Conservation (phyloP, 495 filamentous ascomycete genomes). For the Aspergillus ellipticus region DNA sequence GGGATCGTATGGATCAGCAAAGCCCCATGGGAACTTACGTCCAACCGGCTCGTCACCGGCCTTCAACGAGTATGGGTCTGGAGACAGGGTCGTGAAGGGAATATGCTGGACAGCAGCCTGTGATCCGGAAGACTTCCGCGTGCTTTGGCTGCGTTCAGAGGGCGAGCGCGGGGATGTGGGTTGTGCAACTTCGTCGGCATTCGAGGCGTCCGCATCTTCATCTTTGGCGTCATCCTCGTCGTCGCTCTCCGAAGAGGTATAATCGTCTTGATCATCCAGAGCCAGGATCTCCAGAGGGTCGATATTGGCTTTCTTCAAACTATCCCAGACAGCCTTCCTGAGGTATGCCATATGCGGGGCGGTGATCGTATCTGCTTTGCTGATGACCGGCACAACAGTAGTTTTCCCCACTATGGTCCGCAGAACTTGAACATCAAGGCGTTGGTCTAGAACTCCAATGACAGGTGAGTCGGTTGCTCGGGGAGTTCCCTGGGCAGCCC, state of each 20-base stretch:
- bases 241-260: conserved; percentile 55
- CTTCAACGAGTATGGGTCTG: conserved; percentile 80
- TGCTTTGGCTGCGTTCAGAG: conserved; percentile 26
- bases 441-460: conserved; percentile 72
- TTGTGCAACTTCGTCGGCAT: conserved; percentile 20
- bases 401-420: conserved; percentile 90
- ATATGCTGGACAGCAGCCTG: conserved; percentile 44
- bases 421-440: conserved; percentile 86
- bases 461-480: conserved; percentile 46
- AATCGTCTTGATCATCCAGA: conserved; percentile 69
- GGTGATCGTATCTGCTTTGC: conserved; percentile 96
- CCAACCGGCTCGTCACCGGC: conserved; percentile 57
- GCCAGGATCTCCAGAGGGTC: conserved; percentile 86
- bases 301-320: conserved; percentile 77
- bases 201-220: conserved; percentile 27
- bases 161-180: conserved; percentile 36
- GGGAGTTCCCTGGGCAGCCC: conserved; percentile 51
- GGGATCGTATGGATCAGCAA: conserved; percentile 85
- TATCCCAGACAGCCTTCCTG: conserved; percentile 85
- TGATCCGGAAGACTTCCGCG: conserved; percentile 21
- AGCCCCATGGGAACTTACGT: conserved; percentile 91
- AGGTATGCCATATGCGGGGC: conserved; percentile 88
- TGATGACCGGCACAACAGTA: conserved; percentile 91
- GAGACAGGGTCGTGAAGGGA: conserved; percentile 90
- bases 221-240: conserved; percentile 54